A percentile compares a stretch with the other conserved stretches of the same genome.
Evolutionary conservation across 2,329 filamentous ascomycete species (phyloP).

Genomic region (Exophiala lecanii-corni): DNA sequence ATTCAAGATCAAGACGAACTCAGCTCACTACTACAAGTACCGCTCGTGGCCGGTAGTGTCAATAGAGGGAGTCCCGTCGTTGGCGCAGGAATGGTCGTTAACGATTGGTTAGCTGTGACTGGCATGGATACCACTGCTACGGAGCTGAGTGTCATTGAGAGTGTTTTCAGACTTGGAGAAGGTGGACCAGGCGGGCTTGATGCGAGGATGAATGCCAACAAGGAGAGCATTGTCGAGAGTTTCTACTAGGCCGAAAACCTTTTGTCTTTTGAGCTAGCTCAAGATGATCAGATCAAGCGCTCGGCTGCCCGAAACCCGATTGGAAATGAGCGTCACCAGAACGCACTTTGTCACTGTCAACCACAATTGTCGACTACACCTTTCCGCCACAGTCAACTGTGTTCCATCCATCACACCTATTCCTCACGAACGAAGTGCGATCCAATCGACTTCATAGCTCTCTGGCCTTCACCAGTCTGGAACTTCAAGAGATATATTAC

Average conservation of each 20-base stretch:
- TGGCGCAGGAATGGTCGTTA: conserved; percentile 94
- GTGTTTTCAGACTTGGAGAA: conserved; percentile 90
- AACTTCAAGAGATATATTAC: too few relatives aligned
- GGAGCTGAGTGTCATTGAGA: conserved; percentile 92
- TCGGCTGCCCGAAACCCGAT: too few relatives aligned
- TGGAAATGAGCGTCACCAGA: too few relatives aligned
- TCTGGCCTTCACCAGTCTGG: too few relatives aligned
- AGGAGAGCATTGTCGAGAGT: conserved; percentile 98
- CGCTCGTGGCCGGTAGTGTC: conserved; percentile 87
- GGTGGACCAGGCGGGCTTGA: conserved; percentile 61
- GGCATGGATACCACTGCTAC: conserved; percentile 95
- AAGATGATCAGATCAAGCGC: too few relatives aligned
- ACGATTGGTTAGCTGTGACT: conserved; percentile 95
- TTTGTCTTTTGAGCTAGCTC: too few relatives aligned
- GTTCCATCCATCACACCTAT: too few relatives aligned
- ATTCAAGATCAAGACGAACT: conserved; percentile 99
- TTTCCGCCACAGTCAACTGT: too few relatives aligned
- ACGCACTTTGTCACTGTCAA: too few relatives aligned
- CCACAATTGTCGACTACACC: too few relatives aligned
- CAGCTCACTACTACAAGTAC: conserved; percentile 86
- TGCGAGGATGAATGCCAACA: conserved; percentile 67
- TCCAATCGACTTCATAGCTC: too few relatives aligned
- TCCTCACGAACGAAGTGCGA: too few relatives aligned
- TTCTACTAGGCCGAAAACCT: conserved; percentile 88
- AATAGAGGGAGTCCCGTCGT: conserved; percentile 92